These are phyloP conservation scores for Penicillium silybi DNA, from an alignment of 495 filamentous ascomycete species.

Conservation along the genomic window DNA sequence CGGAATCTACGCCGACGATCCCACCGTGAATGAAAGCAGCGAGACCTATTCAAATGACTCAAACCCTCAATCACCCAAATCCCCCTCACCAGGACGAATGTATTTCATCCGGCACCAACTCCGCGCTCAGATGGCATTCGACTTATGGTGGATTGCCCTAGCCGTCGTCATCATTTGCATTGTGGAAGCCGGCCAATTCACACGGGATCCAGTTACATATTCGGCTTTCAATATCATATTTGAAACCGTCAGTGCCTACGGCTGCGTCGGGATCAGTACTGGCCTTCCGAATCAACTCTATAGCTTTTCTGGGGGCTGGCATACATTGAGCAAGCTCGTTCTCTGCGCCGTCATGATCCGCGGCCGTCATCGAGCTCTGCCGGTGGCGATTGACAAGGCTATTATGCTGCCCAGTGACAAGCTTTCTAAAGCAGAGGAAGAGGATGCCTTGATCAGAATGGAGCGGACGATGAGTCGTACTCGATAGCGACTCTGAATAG, in stretches of 20 bases:
- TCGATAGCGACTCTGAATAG: background rate
- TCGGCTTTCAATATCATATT: constrained; percentile 73
- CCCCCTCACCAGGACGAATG: constrained; percentile 52
- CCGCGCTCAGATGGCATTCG: constrained; percentile 54
- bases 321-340: constrained; percentile 61
- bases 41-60: constrained; percentile 30
- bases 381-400: constrained; percentile 15
- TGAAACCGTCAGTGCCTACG: constrained; percentile 82
- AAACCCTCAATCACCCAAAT: background rate
- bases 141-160: constrained; percentile 84
- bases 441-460: constrained; percentile 9
- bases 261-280: constrained; percentile 76
- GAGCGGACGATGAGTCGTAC: constrained; percentile 2
- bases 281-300: constrained; percentile 59
- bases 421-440: constrained; percentile 1
- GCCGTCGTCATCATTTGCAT: constrained; percentile 80
- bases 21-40: constrained; percentile 20
- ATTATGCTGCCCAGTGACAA: constrained; percentile 52
- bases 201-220: constrained; percentile 11
- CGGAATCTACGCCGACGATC: constrained; percentile 60
- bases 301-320: constrained; percentile 63
- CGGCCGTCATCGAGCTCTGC: constrained; percentile 52
- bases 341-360: constrained; percentile 69
- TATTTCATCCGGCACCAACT: constrained; percentile 78
- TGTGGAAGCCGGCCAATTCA: constrained; percentile 59